Evolutionary conservation across 257 asterid species (phyloP).

Genomic region (Euphrasia confusa): DNA sequence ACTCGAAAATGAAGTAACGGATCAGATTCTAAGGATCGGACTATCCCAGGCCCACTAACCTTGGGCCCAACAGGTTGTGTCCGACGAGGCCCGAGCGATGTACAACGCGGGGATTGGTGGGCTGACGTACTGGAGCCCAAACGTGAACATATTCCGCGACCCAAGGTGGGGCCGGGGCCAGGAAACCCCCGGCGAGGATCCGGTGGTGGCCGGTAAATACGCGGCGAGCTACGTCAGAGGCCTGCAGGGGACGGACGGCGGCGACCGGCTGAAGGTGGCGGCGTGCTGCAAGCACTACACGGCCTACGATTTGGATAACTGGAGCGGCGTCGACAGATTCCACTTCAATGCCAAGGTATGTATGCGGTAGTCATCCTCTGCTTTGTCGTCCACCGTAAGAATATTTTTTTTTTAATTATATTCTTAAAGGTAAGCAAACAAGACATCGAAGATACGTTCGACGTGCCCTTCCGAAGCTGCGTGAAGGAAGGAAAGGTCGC

Average conservation of each 20-base stretch:
- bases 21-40: background rate
- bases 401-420: too few relatives aligned
- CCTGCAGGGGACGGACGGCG: slow-evolving; percentile 57
- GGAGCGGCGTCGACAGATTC: slow-evolving; percentile 76
- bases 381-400: background rate
- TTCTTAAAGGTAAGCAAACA: slow-evolving; percentile 49
- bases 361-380: slow-evolving; percentile 22
- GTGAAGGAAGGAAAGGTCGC: slow-evolving; percentile 80
- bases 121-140: slow-evolving; percentile 89
- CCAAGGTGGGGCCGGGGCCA: slow-evolving; percentile 97
- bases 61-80: slow-evolving; percentile 53
- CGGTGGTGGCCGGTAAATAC: slow-evolving; percentile 55
- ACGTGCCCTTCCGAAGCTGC: slow-evolving; percentile 71
- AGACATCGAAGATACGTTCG: slow-evolving; percentile 69
- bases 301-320: slow-evolving; percentile 81
- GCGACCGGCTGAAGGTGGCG: slow-evolving; percentile 70
- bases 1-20: slow-evolving; percentile 18
- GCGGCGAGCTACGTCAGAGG: slow-evolving; percentile 73
- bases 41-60: slow-evolving; percentile 26
- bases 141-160: slow-evolving; percentile 76
- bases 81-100: slow-evolving; percentile 88
- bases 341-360: slow-evolving; percentile 70
- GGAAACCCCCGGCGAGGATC: slow-evolving; percentile 93
- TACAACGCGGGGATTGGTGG: slow-evolving; percentile 79
- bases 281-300: slow-evolving; percentile 91